Base-by-base conservation (phyloP, 495 filamentous ascomycete species). In the Podospora comata region DNA sequence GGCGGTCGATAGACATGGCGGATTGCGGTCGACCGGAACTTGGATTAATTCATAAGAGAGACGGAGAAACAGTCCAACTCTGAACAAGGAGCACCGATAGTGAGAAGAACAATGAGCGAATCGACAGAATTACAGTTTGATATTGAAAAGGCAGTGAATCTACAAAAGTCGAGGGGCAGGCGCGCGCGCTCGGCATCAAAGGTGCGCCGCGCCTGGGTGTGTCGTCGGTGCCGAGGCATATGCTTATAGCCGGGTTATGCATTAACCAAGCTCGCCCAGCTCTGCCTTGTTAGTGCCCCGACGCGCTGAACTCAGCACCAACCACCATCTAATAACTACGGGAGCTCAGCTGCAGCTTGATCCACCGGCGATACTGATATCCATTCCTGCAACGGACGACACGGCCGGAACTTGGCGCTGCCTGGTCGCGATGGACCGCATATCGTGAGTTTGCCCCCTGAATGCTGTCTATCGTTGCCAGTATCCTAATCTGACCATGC, bases 1-100 rank as follows among this genome's bases (percentile, higher is more conserved):
- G 78, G 64, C 81, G 82, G 74, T 85, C 81, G 73, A 80, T 71
- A 20, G 84, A 80, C 82, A 85, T 84, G 34, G 67, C 39, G 39
- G 13, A 13, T 16, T 16, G 39, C 39, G 39, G 39, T 48, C 39
- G 15, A 11, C 39, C 9, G 39, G 7, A 48, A 16, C 9, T 11
- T 48, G 39, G 39, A 48, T 48, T 48, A 48, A 13, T 48, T 48
- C 39, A 48, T 48, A 16, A 16, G 15, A 48, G 39, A 16, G 2
- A 13, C 11, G 39, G 7, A 0, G 15, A 11, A 48, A 48, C 39
- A 48, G 2, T 48, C 15, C 39, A 48, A 48, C 39, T 5, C 39
- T 48, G 39, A 16, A 48, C 2, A 23, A 23, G 23, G 1, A 48
- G 15, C 39, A 16, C 39, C 9, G 0, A 48, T 48, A 18, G 39